These are phyloP conservation scores for Populus hybrid DNA, from an alignment of 441 rosid species.

Conservation along the genomic window DNA sequence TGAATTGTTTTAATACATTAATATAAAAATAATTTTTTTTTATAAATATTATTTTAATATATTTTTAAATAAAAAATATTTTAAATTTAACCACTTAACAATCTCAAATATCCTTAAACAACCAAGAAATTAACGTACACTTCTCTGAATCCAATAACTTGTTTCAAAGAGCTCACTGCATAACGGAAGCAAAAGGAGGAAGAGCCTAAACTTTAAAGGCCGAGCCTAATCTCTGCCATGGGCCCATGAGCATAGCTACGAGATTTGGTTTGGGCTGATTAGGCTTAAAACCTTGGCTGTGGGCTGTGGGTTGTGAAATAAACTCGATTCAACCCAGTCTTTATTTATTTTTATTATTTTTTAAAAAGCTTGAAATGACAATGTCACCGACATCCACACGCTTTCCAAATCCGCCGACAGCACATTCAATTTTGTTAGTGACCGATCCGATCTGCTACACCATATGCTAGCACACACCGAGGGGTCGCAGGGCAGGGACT, in stretches of 20 bases:
- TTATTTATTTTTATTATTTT: too few species aligned
- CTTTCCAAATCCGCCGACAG: background rate
- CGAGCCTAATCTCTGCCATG: background rate
- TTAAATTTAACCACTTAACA: rapidly evolving
- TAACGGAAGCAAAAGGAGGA: background rate
- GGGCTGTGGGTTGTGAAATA: background rate
- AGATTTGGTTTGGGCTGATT: background rate
- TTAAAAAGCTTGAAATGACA: background rate
- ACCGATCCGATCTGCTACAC: background rate
- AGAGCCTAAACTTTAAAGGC: background rate
- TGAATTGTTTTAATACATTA: too few species aligned
- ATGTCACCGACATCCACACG: background rate
- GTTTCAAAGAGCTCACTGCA: background rate
- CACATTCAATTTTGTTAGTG: background rate
- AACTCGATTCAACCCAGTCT: background rate
- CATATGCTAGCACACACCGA: background rate
- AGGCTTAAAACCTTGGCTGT: background rate
- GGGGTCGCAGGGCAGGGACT: background rate
- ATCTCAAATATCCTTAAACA: rapidly evolving
- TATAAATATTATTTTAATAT: too few species aligned
- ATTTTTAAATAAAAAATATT: too few species aligned
- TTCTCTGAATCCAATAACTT: background rate
- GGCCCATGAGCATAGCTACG: background rate
- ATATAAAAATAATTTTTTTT: too few species aligned
- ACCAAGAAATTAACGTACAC: too few species aligned